Percentiles rank a stretch among this genome's conserved stretches.
Evolutionary conservation across 805 yeast genomes (phyloP).

Genomic region (Nakazawaea ernobii): DNA sequence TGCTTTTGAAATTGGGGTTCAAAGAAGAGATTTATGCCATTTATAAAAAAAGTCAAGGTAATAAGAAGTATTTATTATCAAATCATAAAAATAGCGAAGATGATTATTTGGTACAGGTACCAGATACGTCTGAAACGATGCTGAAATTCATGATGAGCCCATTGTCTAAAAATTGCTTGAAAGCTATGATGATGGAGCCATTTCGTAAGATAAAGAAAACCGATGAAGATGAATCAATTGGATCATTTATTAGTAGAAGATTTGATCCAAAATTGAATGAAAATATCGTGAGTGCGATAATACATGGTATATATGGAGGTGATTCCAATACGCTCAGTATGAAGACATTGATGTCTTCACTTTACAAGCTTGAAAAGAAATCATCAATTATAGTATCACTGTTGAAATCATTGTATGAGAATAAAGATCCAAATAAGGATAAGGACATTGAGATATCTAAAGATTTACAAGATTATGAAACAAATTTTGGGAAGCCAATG

Average conservation of each 20-base stretch:
- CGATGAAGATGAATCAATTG: conserved; percentile 64
- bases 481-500: conserved; percentile 29
- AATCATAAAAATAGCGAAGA: conserved; percentile 13
- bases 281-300: conserved; percentile 71
- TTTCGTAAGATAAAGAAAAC: conserved; percentile 27
- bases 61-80: conserved; percentile 61
- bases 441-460: conserved; percentile 17
- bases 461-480: conserved; percentile 31
- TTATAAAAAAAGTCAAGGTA: conserved; percentile 52
- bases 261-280: conserved; percentile 52
- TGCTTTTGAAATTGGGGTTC: conserved; percentile 42
- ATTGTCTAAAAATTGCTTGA: conserved; percentile 36
- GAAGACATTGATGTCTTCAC: conserved; percentile 46
- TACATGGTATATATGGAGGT: conserved; percentile 92
- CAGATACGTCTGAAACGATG: conserved; percentile 33
- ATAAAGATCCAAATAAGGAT: conserved; percentile 11
- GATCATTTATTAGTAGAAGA: conserved; percentile 59
- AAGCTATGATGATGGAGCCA: conserved; percentile 46
- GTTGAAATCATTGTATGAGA: conserved; percentile 27
- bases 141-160: conserved; percentile 33
- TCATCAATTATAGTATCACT: conserved; percentile 47
- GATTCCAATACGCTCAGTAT: conserved; percentile 66
- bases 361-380: conserved; percentile 52
- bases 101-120: conserved; percentile 48
- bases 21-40: conserved; percentile 54